A percentile compares a stretch with the other conserved stretches of the same genome.
These are phyloP conservation scores for Xylaria sp. DNA, from an alignment of 2,329 filamentous ascomycete species.

Conservation along the genomic window DNA sequence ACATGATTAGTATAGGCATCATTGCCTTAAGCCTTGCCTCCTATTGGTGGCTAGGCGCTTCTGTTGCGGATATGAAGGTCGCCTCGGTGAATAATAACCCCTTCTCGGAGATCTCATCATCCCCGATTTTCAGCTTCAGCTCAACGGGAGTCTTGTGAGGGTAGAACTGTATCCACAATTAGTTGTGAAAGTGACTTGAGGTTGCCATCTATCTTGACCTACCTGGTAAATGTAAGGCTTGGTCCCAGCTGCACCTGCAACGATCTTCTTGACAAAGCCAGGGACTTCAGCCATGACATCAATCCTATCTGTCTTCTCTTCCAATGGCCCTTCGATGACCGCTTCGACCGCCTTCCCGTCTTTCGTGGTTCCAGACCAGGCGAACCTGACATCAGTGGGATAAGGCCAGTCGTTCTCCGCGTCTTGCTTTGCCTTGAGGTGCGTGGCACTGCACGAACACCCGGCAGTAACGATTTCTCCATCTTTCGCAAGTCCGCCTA, in stretches of 20 bases:
- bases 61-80: slow-evolving; percentile 80
- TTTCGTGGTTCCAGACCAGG: slow-evolving; percentile 77
- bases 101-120: slow-evolving; percentile 75
- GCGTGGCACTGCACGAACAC: slow-evolving; percentile 64
- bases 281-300: slow-evolving; percentile 98
- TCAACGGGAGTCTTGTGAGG: slow-evolving; percentile 65
- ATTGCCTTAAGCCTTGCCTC: slow-evolving; percentile 9
- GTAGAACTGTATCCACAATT: slow-evolving; percentile 62
- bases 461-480: slow-evolving; percentile 78
- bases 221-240: slow-evolving; percentile 99
- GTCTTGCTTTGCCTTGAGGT: slow-evolving; percentile 73
- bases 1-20: slow-evolving; percentile 11
- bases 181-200: slow-evolving; percentile 8
- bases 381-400: slow-evolving; percentile 73
- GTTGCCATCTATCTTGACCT: slow-evolving; percentile 14
- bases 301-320: slow-evolving; percentile 74
- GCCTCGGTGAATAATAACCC: slow-evolving; percentile 85
- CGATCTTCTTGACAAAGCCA: slow-evolving; percentile 92
- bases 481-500: slow-evolving; percentile 81
- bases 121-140: slow-evolving; percentile 84
- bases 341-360: slow-evolving; percentile 76
- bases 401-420: slow-evolving; percentile 85
- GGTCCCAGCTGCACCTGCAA: slow-evolving; percentile 83
- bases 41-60: slow-evolving; percentile 11
- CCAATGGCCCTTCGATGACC: slow-evolving; percentile 69